phyloP scores from a whole-genome alignment of 176 grass and related monocot species.

The Oryza officinalis region DNA sequence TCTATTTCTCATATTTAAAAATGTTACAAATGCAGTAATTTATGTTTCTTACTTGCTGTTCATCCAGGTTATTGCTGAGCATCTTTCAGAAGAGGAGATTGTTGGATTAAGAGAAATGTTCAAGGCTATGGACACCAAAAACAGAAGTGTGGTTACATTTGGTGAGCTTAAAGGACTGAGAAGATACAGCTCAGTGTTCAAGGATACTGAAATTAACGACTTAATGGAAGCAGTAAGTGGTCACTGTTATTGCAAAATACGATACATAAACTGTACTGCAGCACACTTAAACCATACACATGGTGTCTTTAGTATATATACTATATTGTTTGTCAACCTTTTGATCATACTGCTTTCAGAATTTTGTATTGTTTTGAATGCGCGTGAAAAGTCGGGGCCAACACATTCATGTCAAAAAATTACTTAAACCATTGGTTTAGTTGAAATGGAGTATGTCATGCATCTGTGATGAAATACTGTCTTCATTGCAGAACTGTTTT shows the following conservation, averaged over 20 bases:
- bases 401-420: not conserved
- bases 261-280: not conserved
- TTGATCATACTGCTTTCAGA: not conserved
- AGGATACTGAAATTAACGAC: slow-evolving; percentile 46
- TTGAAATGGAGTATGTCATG: not conserved
- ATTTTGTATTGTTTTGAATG: slow-evolving; percentile 4
- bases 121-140: slow-evolving; percentile 52
- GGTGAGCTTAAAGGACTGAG: slow-evolving; percentile 62
- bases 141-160: slow-evolving; percentile 49
- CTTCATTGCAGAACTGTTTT: not conserved
- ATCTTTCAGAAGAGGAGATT: slow-evolving; percentile 68
- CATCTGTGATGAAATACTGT: not conserved
- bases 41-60: not conserved
- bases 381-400: not conserved
- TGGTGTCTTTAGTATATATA: not conserved
- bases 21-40: not conserved
- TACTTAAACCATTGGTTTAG: not conserved
- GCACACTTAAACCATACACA: not conserved
- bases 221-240: slow-evolving; percentile 67
- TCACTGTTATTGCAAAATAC: not conserved
- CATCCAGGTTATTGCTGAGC: slow-evolving; percentile 58
- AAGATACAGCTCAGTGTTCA: slow-evolving; percentile 52
- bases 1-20: not conserved
- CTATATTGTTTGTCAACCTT: not conserved
- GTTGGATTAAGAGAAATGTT: slow-evolving; percentile 69